These are phyloP conservation scores for Polychytrium aggregatum DNA, from an alignment of 192 early-diverging fungal genomes.

Conservation along the genomic window DNA sequence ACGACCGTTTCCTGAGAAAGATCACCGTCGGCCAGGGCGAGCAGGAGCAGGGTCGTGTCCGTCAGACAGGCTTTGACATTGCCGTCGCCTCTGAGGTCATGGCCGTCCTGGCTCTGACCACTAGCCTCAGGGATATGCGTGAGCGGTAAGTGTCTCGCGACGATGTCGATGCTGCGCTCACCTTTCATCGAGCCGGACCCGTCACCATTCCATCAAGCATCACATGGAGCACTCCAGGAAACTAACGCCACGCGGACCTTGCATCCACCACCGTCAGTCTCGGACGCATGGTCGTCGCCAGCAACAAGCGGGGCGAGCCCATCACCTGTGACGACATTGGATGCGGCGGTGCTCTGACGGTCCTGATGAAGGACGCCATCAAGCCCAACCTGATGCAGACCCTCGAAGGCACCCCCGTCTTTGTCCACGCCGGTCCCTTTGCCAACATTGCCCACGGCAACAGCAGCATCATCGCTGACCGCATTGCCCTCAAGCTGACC, in stretches of 20 bases:
- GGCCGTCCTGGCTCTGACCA: constrained; percentile 91
- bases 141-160: constrained; percentile 36
- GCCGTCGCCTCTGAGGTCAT: constrained; percentile 97
- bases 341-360: constrained; percentile 86
- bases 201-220: too few relatives aligned
- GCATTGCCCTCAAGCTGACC: constrained; percentile 86
- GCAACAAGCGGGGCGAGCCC: constrained; percentile 63
- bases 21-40: constrained; percentile 80
- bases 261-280: constrained; percentile 19
- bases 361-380: constrained; percentile 97
- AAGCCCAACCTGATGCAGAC: constrained; percentile 99
- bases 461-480: constrained; percentile 90
- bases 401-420: constrained; percentile 94
- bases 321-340: constrained; percentile 96
- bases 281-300: constrained; percentile 91
- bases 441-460: constrained; percentile 99
- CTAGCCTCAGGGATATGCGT: constrained; percentile 85
- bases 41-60: constrained; percentile 76
- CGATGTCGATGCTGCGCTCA: neutral
- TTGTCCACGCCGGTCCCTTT: constrained; percentile 98
- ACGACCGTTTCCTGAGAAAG: constrained; percentile 88
- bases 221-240: too few relatives aligned
- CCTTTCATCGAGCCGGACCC: too few relatives aligned
- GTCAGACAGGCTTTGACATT: constrained; percentile 95
- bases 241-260: too few relatives aligned